Percentiles rank a stretch among this genome's conserved stretches.
phyloP scores from a whole-genome alignment of 164 flowering plant genomes.

The Protea cynaroides region DNA sequence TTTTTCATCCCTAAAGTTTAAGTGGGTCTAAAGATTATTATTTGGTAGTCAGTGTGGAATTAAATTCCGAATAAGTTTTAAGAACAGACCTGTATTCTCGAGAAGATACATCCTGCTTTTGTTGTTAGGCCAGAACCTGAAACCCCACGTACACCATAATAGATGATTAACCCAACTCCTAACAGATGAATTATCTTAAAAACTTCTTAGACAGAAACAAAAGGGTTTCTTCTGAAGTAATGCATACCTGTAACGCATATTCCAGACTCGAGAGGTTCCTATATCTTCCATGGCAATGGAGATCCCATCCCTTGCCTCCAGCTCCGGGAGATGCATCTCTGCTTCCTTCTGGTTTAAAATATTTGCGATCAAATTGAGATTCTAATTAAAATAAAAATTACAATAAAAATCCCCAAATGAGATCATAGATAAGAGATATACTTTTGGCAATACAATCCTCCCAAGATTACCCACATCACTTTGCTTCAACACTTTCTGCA shows the following conservation, averaged over 20 bases:
- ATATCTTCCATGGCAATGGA: conserved; percentile 93
- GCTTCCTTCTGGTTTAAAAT: conserved; percentile 83
- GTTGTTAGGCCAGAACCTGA: conserved; percentile 99
- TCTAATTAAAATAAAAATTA: too few relatives aligned
- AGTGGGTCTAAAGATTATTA: too few relatives aligned
- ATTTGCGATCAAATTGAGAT: not conserved
- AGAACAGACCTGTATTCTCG: conserved; percentile 76
- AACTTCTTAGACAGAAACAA: too few relatives aligned
- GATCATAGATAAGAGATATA: conserved; percentile 20
- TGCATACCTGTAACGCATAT: conserved; percentile 93
- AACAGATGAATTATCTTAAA: too few relatives aligned
- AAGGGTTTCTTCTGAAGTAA: too few relatives aligned
- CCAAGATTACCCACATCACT: conserved; percentile 99
- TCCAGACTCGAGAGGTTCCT: conserved; percentile 92
- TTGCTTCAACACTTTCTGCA: conserved; percentile 97
- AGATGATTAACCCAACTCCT: too few relatives aligned
- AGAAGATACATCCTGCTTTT: conserved; percentile 99
- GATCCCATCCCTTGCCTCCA: conserved; percentile 95
- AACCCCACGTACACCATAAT: too few relatives aligned
- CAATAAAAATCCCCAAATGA: not conserved
- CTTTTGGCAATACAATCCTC: conserved; percentile 97
- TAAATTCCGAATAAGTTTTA: too few relatives aligned
- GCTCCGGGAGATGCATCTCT: conserved; percentile 84
- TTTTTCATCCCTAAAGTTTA: too few relatives aligned
- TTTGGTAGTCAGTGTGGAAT: too few relatives aligned